These are phyloP conservation scores for Cephaloascus albidus DNA, from an alignment of 805 yeast genomes.

Conservation along the genomic window DNA sequence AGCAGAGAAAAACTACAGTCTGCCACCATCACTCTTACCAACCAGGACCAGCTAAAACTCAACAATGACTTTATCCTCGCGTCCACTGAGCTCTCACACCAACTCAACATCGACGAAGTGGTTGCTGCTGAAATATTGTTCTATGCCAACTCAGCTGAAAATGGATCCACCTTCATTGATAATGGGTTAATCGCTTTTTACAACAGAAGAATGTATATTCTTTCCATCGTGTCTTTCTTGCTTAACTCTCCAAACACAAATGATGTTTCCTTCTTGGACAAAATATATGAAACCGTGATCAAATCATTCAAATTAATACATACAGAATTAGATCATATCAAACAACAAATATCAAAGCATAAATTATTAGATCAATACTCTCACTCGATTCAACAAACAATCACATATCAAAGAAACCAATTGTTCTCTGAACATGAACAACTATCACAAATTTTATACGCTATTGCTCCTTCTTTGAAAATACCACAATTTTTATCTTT, in stretches of 20 bases:
- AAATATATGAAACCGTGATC: conserved; percentile 18
- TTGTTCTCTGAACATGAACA: conserved; percentile 61
- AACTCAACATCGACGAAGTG: conserved; percentile 69
- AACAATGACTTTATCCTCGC: conserved; percentile 58
- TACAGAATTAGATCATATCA: conserved; percentile 41
- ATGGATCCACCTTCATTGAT: conserved; percentile 43
- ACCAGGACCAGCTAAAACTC: conserved; percentile 49
- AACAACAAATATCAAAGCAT: conserved; percentile 34
- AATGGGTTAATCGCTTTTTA: conserved; percentile 63
- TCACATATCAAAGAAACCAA: conserved; percentile 53
- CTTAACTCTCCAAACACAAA: no score
- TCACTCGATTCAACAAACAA: conserved; percentile 23
- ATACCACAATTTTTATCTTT: conserved; percentile 25
- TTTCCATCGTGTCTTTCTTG: conserved; percentile 49
- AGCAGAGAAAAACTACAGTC: conserved; percentile 18
- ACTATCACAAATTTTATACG: conserved; percentile 56
- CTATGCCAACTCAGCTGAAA: conserved; percentile 29
- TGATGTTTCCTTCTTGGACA: conserved; percentile 6
- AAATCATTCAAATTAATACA: conserved; percentile 53
- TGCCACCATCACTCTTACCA: conserved; percentile 38
- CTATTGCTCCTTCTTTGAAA: conserved; percentile 27
- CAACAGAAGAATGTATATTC: conserved; percentile 60
- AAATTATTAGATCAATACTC: conserved; percentile 44
- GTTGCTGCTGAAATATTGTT: conserved; percentile 62
- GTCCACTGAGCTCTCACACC: conserved; percentile 50